Evolutionary conservation across 2,329 filamentous ascomycete species (phyloP).

Genomic region (Botrytis galanthina): DNA sequence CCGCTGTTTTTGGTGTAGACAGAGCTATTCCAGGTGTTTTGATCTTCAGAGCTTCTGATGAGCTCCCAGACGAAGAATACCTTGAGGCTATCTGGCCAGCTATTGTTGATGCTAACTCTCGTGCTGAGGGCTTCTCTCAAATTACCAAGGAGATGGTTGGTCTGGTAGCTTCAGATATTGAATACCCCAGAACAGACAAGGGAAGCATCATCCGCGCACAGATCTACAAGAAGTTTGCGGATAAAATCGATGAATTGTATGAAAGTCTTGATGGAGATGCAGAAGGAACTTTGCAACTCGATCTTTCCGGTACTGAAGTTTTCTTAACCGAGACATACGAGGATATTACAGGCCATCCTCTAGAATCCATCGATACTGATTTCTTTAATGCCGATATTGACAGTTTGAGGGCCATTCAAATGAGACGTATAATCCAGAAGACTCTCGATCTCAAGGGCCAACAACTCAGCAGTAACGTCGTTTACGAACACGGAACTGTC

Average conservation of each 20-base stretch:
- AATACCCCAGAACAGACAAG: conserved; percentile 53
- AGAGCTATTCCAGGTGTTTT: conserved; percentile 52
- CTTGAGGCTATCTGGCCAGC: conserved; percentile 50
- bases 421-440: conserved; percentile 52
- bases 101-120: conserved; percentile 51
- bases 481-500: conserved; percentile 57
- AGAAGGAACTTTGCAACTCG: conserved; percentile 27
- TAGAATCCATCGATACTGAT: conserved; percentile 46
- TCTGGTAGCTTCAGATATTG: conserved; percentile 44
- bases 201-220: conserved; percentile 52
- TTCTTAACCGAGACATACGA: conserved; percentile 32
- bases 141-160: conserved; percentile 53
- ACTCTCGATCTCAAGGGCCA: conserved; percentile 49
- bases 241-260: conserved; percentile 46
- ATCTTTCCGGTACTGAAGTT: conserved; percentile 36
- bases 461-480: conserved; percentile 53
- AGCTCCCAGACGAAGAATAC: conserved; percentile 45
- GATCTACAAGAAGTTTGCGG: conserved; percentile 47
- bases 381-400: conserved; percentile 60
- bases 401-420: conserved; percentile 56
- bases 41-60: conserved; percentile 47
- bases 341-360: conserved; percentile 19
- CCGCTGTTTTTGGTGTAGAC: conserved; percentile 56
- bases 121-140: conserved; percentile 51
- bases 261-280: conserved; percentile 33